Conservation (phyloP, 116 monocot species). For the Papilionanthe hybrid region DNA sequence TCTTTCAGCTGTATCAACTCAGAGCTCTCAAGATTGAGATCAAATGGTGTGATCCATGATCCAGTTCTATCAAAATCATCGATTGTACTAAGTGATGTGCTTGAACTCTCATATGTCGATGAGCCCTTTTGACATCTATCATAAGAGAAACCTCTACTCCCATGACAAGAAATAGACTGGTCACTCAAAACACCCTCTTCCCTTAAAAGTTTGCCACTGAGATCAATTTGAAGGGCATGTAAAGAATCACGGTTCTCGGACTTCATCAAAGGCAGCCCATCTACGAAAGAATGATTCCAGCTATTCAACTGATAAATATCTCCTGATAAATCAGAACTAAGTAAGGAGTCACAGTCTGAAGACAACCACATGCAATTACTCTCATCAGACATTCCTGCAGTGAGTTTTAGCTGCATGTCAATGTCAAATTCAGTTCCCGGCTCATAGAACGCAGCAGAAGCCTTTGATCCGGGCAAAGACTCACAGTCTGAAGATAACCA, state of each 20-base stretch:
- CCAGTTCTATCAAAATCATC: conserved; percentile 10
- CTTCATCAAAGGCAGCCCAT: background rate
- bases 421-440: background rate
- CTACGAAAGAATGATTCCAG: too few relatives aligned
- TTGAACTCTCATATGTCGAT: too few relatives aligned
- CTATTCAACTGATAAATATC: conserved; percentile 10
- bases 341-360: background rate
- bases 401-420: background rate
- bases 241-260: background rate
- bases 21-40: conserved; percentile 43
- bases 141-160: too few relatives aligned
- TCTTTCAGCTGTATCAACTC: conserved; percentile 17
- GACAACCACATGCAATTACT: too few relatives aligned
- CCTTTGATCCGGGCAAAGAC: background rate
- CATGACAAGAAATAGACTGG: too few relatives aligned
- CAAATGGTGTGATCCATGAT: conserved; percentile 30
- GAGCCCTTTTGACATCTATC: too few relatives aligned
- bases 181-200: too few relatives aligned
- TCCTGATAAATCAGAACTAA: background rate
- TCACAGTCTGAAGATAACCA: too few relatives aligned
- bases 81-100: too few relatives aligned
- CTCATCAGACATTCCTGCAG: background rate
- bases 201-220: conserved; percentile 9
- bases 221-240: background rate
- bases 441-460: background rate